Evolutionary conservation across 345 rosid species (phyloP).

Genomic region (Populus deltoides): DNA sequence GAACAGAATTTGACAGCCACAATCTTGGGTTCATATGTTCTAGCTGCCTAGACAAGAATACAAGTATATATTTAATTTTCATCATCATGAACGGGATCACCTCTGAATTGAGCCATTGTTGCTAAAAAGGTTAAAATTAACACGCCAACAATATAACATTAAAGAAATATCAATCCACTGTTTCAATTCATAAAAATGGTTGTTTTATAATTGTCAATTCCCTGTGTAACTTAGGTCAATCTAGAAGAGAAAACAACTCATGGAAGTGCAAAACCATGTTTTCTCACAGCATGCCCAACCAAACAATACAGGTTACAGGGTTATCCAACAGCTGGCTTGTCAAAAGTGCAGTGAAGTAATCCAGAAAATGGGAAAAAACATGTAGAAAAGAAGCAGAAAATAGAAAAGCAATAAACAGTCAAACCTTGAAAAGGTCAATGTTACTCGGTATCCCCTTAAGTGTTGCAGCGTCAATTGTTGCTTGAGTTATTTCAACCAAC

Average conservation of each 20-base stretch:
- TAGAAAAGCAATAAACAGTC: conserved; percentile 1
- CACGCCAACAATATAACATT: neutral
- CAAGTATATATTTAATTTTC: neutral
- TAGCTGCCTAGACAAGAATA: neutral
- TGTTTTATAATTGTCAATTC: too few relatives aligned
- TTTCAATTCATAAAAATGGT: neutral
- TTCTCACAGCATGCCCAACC: neutral
- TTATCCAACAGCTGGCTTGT: neutral
- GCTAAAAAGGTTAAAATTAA: neutral
- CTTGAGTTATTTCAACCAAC: conserved; percentile 84
- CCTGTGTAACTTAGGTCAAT: neutral
- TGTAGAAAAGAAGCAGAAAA: conserved; percentile 2
- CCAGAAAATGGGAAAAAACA: neutral
- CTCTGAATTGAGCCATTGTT: neutral
- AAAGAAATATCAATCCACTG: neutral
- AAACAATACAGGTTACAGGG: neutral
- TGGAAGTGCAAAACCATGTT: neutral
- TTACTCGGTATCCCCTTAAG: conserved; percentile 91
- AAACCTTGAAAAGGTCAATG: conserved; percentile 91
- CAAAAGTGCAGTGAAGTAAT: neutral
- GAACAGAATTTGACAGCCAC: neutral
- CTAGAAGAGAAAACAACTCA: neutral
- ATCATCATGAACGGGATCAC: neutral
- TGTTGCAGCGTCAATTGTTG: conserved; percentile 91
- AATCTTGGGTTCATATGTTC: neutral